Base-by-base conservation (phyloP, 192 early-diverging fungal genomes). In the Dimargaris verticillata region DNA sequence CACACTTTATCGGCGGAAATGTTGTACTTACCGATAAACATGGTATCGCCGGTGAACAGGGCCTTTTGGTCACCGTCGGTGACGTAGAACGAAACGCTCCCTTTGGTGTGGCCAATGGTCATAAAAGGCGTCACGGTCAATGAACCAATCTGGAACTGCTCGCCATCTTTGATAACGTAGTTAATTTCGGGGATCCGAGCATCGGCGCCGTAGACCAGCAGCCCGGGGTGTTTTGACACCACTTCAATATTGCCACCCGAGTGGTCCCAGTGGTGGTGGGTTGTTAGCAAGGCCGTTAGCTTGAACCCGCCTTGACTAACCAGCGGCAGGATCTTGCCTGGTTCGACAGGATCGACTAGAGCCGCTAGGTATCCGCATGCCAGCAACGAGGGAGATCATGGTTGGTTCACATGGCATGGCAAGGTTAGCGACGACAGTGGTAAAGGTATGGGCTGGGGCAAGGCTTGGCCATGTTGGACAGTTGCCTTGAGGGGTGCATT, bases 261-360 rank as follows among this genome's bases (percentile, higher is more conserved):
- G 64, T 97, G 94, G 70, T 97, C 94, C 65, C 68, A 69, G 66
- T 95, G 92, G 70, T 97, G 91, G 73, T 97, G 93, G 20, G 90
- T 92, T 28, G 81, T 81, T 58, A 88, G 78, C n/a, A 87, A 70
- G 24, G 74, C 63, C 24, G 28, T 60, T 5, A 69, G 50, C 61
- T 61, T 45, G 52, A 68, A 24, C 0, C 62, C 61, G 3, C 64
- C 41, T 24, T 25, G 11, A n/a, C 25, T 65, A 6, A 44, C 62
- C 26, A 77, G 75, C 24, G 74, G 62, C 50, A 84, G 54, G 43
- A 89, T 72, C 64, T 89, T 90, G 4, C 70, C 65, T 38, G 92
- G 83, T 62, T 88, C 82, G 4, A 84, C 89, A n/a, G 92, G 92
- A 63, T 95, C 92, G 13, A 95, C 77, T 10, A 89, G 81, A 0